These are phyloP conservation scores for Saccharomycopsis fermentans DNA, from an alignment of 805 yeast genomes.

Conservation along the genomic window DNA sequence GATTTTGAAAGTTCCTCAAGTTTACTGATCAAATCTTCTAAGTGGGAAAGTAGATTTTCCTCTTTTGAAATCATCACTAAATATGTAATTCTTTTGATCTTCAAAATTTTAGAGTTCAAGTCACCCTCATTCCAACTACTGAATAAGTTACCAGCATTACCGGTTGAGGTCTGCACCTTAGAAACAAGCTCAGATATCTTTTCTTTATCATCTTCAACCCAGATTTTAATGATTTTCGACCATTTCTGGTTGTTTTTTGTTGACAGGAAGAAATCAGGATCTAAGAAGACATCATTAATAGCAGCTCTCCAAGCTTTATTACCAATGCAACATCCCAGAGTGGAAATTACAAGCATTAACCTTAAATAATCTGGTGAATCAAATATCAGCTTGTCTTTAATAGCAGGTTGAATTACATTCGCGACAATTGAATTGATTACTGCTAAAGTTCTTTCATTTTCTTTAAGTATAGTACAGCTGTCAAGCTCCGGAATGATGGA, in stretches of 20 bases:
- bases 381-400: conserved; percentile 36
- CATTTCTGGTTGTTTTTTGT: conserved; percentile 28
- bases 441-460: conserved; percentile 48
- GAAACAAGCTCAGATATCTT: conserved; percentile 43
- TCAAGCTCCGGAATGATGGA: conserved; percentile 33
- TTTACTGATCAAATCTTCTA: conserved; percentile 38
- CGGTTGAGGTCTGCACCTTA: conserved; percentile 38
- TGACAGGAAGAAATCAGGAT: conserved; percentile 42
- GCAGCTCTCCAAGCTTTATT: conserved; percentile 47
- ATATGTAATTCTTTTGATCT: conserved; percentile 54
- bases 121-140: conserved; percentile 63
- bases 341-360: conserved; percentile 31
- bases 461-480: conserved; percentile 32
- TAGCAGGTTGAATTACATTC: conserved; percentile 42
- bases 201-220: conserved; percentile 60
- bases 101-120: conserved; percentile 38
- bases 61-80: conserved; percentile 51
- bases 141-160: conserved; percentile 51
- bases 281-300: conserved; percentile 57
- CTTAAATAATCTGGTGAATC: conserved; percentile 34
- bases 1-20: conserved; percentile 31
- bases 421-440: conserved; percentile 42
- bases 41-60: conserved; percentile 41
- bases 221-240: conserved; percentile 44
- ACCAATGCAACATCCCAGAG: conserved; percentile 26